phyloP scores from a whole-genome alignment of 306 rosid species.

The Casuarina glauca region DNA sequence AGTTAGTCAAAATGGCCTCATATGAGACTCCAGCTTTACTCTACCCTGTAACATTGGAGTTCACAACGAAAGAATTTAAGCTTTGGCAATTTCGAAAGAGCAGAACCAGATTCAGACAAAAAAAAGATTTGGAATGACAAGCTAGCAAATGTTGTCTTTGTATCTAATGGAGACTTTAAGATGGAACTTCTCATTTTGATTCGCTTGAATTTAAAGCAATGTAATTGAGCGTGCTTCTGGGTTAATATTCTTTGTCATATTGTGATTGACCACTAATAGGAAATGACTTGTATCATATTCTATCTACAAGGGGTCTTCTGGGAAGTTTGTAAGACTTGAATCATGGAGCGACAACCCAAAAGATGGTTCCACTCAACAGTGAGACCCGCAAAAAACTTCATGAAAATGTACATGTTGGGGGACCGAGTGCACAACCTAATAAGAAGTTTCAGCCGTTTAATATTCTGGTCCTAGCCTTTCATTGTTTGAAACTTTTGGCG shows the following conservation, averaged over 20 bases:
- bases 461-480: background rate
- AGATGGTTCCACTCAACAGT: background rate
- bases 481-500: background rate
- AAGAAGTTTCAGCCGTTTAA: background rate
- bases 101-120: background rate
- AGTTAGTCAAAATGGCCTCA: background rate
- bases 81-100: background rate
- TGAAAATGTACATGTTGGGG: background rate
- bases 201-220: no score
- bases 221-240: no score
- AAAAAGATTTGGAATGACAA: background rate
- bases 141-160: no score
- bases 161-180: background rate
- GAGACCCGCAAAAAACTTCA: background rate
- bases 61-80: background rate
- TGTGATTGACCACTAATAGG: background rate
- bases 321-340: background rate
- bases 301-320: no score
- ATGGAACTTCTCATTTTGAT: background rate
- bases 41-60: background rate
- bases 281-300: background rate
- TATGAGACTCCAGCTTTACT: background rate
- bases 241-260: background rate
- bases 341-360: background rate
- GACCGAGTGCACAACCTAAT: background rate